Base-by-base conservation (phyloP, 2,329 filamentous ascomycete species). In the Diaporthe batatas region DNA sequence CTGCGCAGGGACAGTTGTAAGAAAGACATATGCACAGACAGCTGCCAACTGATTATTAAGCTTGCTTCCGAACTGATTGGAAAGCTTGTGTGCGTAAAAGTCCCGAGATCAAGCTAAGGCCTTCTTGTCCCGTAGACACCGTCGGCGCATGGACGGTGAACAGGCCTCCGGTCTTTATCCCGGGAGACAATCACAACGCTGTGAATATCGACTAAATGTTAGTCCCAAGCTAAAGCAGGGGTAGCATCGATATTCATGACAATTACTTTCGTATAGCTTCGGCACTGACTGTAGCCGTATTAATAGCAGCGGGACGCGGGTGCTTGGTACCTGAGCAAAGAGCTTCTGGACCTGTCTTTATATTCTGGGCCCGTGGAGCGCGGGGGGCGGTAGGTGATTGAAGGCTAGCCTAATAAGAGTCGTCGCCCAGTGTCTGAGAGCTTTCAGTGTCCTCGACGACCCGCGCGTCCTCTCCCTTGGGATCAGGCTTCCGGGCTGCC, bases 111-210 rank as follows among this genome's bases (percentile, higher is more conserved):
- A 18, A 29, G 49, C n/a, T 29, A 39, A 10, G 16, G 2, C 29
- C 29, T 5, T 29, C 34, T 36, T 42, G 34, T 12, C n/a, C 8
- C 36, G 1, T 0, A 10, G 5, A 36, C 7, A 29, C 8, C 39
- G 3, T 16, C 2, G 16, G 16, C 16, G 57, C 36, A 29, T 44
- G n/a, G 57, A 62, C 36, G 57, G 23, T 21, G 36, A 44, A 62
- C n/a, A 62, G n/a, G n/a, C 57, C 57, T 44, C 23, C 11, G 11
- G 57, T 62, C 57, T 39, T 29, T 44, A 62, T 62, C 44, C 36
- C 25, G 10, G 11, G 39, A 16, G 16, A 44, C 57, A 44, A 29
- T 6, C 57, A 25, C 36, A n/a, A 7, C 1, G 12, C 14, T n/a
- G 11, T 29, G 39, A 29, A 16, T 8, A 29, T 23, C 8, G 16